Base-by-base conservation (phyloP, 495 filamentous ascomycete species). In the Penicillium robsamsonii region DNA sequence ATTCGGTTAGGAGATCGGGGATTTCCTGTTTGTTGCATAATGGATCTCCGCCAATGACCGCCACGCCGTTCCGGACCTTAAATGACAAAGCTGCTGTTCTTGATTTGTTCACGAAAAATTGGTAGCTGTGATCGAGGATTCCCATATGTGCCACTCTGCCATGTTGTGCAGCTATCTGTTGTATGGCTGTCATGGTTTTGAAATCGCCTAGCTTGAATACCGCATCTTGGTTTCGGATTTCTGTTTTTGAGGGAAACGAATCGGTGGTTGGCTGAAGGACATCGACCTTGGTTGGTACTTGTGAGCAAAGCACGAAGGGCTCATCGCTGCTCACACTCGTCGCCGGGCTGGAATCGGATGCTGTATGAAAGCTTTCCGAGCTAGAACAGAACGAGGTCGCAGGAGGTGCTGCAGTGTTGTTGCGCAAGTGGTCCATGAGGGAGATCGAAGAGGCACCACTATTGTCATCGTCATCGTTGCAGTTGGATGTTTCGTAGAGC, bases 61-160 rank as follows among this genome's bases (percentile, higher is more conserved):
- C 73, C 7, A 76, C 62, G 0, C 62, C 27, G 45, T 72, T 69
- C 29, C 68, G 65, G 1, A 75, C 48, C 54, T 76, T 79, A 60
- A 69, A 79, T 27, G 68, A 74, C 2, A 79, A 49, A 0, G 66
- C 73, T 11, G 61, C 76, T n/a, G 69, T 70, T 13, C 58, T 55
- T 10, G 56, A 43, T 30, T 65, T 58, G 51, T 74, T 76, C 4
- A 77, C 59, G 50, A 77, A 79, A 50, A 76, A 70, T 4, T 55
- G 63, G 51, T 79, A 77, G 50, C 73, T 74, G 30, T 49, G 68
- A 45, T 79, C 76, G 1, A 79, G 66, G 24, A 79, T 69, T 1
- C 73, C 76, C 74, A 77, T 77, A 58, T 79, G 70, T 8, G 74
- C 75, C 2, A 74, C 71, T 1, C 63, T 65, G 12, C 76, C 71